Evolutionary conservation across 257 asterid species (phyloP).

Genomic region (Ehretia macrophylla): DNA sequence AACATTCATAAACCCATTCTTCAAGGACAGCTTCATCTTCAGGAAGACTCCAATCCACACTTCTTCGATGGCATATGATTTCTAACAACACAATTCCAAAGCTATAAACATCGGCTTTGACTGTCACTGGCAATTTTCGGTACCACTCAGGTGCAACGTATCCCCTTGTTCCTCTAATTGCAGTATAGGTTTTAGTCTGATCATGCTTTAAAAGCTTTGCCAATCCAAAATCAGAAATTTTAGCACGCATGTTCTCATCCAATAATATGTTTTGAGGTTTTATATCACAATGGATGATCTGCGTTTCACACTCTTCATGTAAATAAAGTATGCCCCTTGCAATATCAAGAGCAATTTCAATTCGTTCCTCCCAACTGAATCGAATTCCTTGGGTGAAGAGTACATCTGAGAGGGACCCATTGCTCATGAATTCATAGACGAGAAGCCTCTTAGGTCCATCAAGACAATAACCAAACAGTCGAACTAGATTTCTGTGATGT

Average conservation of each 20-base stretch:
- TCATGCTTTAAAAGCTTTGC: slow-evolving; percentile 50
- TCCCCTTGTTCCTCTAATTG: slow-evolving; percentile 48
- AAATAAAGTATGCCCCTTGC: no score
- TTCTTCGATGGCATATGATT: slow-evolving; percentile 34
- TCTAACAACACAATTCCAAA: slow-evolving; percentile 50
- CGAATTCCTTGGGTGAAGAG: slow-evolving; percentile 18
- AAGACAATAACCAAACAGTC: no score
- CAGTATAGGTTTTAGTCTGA: slow-evolving; percentile 37
- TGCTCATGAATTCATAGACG: slow-evolving; percentile 56
- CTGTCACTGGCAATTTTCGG: slow-evolving; percentile 37
- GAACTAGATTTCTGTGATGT: no score
- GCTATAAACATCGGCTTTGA: slow-evolving; percentile 52
- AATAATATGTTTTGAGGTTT: no score
- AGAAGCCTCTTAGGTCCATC: no score
- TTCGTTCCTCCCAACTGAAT: slow-evolving; percentile 36
- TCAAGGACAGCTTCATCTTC: no score
- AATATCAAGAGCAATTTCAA: no score
- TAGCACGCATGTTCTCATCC: slow-evolving; percentile 28
- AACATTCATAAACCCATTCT: no score
- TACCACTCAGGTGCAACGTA: slow-evolving; percentile 61
- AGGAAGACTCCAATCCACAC: slow-evolving; percentile 26
- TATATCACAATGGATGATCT: no score
- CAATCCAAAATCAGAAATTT: slow-evolving; percentile 51
- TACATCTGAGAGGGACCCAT: slow-evolving; percentile 43
- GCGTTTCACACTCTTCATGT: no score